phyloP scores from a whole-genome alignment of 108 stramenopile species.

The Cyclostephanos tholiformis region DNA sequence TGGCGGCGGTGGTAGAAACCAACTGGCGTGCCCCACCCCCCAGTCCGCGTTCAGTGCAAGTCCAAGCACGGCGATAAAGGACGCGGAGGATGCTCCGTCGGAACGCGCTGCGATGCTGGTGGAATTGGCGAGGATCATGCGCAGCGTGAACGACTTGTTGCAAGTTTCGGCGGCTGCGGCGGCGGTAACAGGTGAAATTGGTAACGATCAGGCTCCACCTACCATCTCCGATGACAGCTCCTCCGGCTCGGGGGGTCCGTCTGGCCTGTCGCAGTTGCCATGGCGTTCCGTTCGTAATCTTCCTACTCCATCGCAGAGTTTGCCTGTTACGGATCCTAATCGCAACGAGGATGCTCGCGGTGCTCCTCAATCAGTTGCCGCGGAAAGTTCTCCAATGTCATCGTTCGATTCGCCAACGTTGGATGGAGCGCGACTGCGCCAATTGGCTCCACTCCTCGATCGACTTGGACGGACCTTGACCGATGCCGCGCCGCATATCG shows the following conservation, averaged over 20 bases:
- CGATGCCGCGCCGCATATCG: conserved; percentile 85
- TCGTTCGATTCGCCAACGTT: background rate
- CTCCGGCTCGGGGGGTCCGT: background rate
- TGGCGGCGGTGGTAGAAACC: conserved; percentile 18
- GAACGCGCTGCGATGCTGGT: conserved; percentile 67
- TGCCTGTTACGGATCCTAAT: background rate
- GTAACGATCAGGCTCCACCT: background rate
- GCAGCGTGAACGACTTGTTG: conserved; percentile 56
- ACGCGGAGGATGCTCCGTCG: conserved; percentile 51
- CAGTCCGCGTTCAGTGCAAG: conserved; percentile 70
- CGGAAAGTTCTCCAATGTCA: background rate
- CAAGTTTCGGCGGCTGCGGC: conserved; percentile 9
- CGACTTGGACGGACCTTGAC: conserved; percentile 82
- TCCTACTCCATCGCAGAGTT: background rate
- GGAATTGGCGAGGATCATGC: conserved; percentile 63
- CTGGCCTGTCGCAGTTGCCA: conserved; percentile 38
- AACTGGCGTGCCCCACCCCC: conserved; percentile 65
- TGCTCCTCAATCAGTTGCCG: background rate
- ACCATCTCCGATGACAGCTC: background rate
- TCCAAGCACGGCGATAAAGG: conserved; percentile 67
- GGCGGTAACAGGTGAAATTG: background rate
- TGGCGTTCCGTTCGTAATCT: conserved; percentile 9
- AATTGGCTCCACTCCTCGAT: conserved; percentile 84
- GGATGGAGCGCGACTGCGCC: conserved; percentile 38
- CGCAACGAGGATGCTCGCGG: background rate